Conservation (phyloP, 225 moss, liverwort and hornwort genomes). For the Takakia lepidozioides region DNA sequence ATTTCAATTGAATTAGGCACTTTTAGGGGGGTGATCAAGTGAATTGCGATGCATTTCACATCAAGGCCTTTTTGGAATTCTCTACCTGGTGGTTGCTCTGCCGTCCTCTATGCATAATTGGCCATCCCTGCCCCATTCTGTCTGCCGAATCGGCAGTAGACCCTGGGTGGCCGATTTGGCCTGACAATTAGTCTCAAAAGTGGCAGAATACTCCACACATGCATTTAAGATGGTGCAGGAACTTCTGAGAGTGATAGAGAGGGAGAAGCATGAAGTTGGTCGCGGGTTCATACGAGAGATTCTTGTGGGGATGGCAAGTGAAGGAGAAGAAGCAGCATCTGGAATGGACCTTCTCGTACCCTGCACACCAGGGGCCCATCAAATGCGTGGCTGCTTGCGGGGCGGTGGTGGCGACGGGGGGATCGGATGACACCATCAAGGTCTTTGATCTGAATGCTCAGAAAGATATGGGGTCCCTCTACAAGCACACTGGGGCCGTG, state of each 20-base stretch:
- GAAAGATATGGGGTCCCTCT: constrained; percentile 86
- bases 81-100: too few relatives aligned
- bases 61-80: too few relatives aligned
- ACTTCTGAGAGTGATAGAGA: neutral
- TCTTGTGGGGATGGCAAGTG: constrained; percentile 87
- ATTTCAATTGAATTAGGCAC: too few relatives aligned
- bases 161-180: too few relatives aligned
- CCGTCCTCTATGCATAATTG: too few relatives aligned
- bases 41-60: too few relatives aligned
- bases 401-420: constrained; percentile 75
- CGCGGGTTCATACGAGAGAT: constrained; percentile 92
- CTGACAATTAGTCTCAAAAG: too few relatives aligned
- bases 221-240: neutral
- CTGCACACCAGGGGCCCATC: constrained; percentile 76
- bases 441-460: constrained; percentile 71
- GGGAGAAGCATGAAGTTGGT: constrained; percentile 68
- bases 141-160: too few relatives aligned
- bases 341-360: constrained; percentile 62
- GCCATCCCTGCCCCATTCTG: too few relatives aligned
- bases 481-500: constrained; percentile 73
- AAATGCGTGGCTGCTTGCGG: constrained; percentile 77
- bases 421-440: constrained; percentile 82
- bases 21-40: too few relatives aligned
- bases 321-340: constrained; percentile 47
- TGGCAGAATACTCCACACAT: too few relatives aligned